These are phyloP conservation scores for Cyanodermella asteris DNA, from an alignment of 2,329 filamentous ascomycete species.

Conservation along the genomic window DNA sequence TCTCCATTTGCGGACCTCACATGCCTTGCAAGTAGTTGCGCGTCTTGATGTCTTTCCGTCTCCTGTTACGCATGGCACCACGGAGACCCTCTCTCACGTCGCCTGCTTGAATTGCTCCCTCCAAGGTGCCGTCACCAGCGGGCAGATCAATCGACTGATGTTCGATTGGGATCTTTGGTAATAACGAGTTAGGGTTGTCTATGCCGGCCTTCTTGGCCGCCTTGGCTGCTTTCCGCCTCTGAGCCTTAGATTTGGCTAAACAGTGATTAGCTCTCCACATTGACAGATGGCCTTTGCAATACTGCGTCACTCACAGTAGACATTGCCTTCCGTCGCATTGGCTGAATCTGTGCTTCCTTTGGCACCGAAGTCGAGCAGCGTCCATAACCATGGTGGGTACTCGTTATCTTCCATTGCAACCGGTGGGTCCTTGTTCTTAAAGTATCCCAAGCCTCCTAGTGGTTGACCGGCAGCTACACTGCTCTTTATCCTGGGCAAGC, in stretches of 20 bases:
- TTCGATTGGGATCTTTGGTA: slow-evolving; percentile 45
- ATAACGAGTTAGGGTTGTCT: slow-evolving; percentile 43
- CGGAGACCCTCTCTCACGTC: background rate
- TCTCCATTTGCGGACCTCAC: too few species aligned
- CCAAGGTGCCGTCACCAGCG: background rate
- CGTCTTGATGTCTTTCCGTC: background rate
- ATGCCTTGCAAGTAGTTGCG: background rate
- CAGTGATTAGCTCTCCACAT: too few species aligned
- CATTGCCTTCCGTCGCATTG: too few species aligned
- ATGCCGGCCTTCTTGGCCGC: slow-evolving; percentile 39
- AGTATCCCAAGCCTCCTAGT: slow-evolving; percentile 53
- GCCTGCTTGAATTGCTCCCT: background rate
- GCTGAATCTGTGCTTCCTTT: too few species aligned
- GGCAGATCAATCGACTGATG: slow-evolving; percentile 61
- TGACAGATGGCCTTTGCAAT: too few species aligned
- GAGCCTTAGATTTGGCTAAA: slow-evolving; percentile 65
- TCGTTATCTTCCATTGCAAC: slow-evolving; percentile 51
- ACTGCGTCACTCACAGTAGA: too few species aligned
- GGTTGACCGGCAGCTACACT: slow-evolving; percentile 45
- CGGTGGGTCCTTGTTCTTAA: slow-evolving; percentile 52
- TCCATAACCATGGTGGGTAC: slow-evolving; percentile 68
- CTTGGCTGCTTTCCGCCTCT: slow-evolving; percentile 49
- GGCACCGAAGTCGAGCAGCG: slow-evolving; percentile 38
- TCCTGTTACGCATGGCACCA: background rate
- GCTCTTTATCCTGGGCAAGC: too few species aligned